These are phyloP conservation scores for Pyronema domesticum DNA, from an alignment of 495 filamentous ascomycete species.

Conservation along the genomic window DNA sequence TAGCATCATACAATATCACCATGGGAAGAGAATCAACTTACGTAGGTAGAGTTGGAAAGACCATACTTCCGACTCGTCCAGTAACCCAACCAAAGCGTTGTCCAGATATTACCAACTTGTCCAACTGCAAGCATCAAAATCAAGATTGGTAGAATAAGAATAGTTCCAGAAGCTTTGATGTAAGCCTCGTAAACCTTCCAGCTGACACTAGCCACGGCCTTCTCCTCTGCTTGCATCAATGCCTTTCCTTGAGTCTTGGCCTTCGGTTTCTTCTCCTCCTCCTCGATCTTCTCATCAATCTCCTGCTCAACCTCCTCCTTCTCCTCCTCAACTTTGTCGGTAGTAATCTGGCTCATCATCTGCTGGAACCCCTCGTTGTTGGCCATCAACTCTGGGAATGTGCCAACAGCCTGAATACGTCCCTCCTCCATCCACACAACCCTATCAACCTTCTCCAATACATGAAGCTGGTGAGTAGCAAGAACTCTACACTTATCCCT, in stretches of 20 bases:
- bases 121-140: conserved; percentile 47
- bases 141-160: conserved; percentile 49
- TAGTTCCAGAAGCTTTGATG: conserved; percentile 56
- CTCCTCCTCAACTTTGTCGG: conserved; percentile 44
- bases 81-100: conserved; percentile 79
- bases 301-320: conserved; percentile 20
- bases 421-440: conserved; percentile 85
- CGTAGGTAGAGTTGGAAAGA: conserved; percentile 47
- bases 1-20: not conserved
- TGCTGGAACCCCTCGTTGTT: conserved; percentile 55
- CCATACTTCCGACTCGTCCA: conserved; percentile 60
- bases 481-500: conserved; percentile 78
- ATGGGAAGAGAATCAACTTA: conserved; percentile 5
- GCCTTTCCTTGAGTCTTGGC: conserved; percentile 39
- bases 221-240: conserved; percentile 85
- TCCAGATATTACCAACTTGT: conserved; percentile 70
- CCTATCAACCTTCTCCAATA: conserved; percentile 73
- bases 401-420: conserved; percentile 63
- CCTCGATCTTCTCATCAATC: conserved; percentile 27
- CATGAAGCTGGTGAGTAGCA: conserved; percentile 88
- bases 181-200: conserved; percentile 75
- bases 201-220: conserved; percentile 59
- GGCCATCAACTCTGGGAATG: conserved; percentile 69
- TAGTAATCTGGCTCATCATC: conserved; percentile 66
- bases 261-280: conserved; percentile 30